Evolutionary conservation across 2,329 filamentous ascomycete genomes (phyloP), one percentile per base, ranked within the genome.

Genomic region (Aspergillus hortae): DNA sequence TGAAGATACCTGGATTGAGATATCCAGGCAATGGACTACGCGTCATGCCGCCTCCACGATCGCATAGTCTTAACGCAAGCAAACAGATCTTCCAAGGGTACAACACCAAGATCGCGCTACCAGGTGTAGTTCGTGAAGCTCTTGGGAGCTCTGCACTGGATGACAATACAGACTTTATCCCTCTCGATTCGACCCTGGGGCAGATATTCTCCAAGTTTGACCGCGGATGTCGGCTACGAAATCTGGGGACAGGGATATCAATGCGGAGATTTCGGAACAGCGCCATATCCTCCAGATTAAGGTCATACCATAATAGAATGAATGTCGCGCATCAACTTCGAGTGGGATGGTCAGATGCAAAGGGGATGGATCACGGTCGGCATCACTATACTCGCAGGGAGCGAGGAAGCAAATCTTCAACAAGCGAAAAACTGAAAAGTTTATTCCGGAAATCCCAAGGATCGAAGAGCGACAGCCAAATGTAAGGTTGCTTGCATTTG

Each of bases 1-100:
- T 35, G 6, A 41, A 49, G 5, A 38, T 6, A 17, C 15, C 44
- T 12, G 49, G 48, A 9, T 43, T 4, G 3, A 53, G 47, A 6
- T 58, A 59, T 12, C 65, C 65, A 33, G 53, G 63, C 2, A 67
- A 66, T 27, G 64, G 66, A 3, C 54, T 59, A 11, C 54, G 56
- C 25, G 61, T 66, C 45, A 59, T 57, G 25, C 65, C 65, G 15
- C 64, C 66, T 19, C 49, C 49, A 7, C 62, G 66, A 15, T 57
- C 55, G 21, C 58, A 66, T 44, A 67, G 65, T 33, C 45, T 65
- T 9, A 60, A 51, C 30, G 63, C 55, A 14, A 62, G 62, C 52
- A 61, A 54, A 40, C 57, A 60, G 53, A 54, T 60, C 23, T 62
- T 57, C 35, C 52, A 45, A 30, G 44, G 51, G 10, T 47, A 48